Base-by-base conservation (phyloP, 2,329 filamentous ascomycete genomes). In the Onygena corvina region DNA sequence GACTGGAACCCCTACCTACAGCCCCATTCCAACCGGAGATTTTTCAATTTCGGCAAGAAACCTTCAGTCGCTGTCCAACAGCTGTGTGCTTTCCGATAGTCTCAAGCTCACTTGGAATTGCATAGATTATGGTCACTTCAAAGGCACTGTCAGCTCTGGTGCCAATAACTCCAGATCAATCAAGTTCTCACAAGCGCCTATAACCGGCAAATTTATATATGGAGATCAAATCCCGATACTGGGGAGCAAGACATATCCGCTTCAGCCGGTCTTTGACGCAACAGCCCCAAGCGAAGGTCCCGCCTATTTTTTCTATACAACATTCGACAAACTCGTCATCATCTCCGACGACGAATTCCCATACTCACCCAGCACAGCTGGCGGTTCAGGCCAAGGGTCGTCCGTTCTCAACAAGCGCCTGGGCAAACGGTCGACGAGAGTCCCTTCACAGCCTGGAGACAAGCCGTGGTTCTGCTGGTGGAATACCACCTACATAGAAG, bases 381-480 rank as follows among this genome's bases (percentile, higher is more conserved):
- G 53, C 51, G 40, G 57, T 50, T 54, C 54, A 46, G 54, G 51
- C 36, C 54, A 60, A 11, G 47, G 33, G 9, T 46, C 25, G 30
- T 58, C 59, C 40, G 50, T 59, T 33, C 31, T 50, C 8, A 38
- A 56, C 51, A 48, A 57, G 54, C 50, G 54, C 62, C 47, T 65
- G 67, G 50, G 8, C 68, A 38, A 29, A 47, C 23, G 14, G 12
- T 16, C 34, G 68, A 11, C 16, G 33, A 66, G 71, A 54, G 61
- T 69, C 46, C 67, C 71, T 49, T 60, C 67, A 8, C 60, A 67
- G 50, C 69, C 72, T n/a, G 76, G 77, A 6, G 77, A 83, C 30
- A 72, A 71, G 51, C 79, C 80, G 2, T 85, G 80, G 80, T 81
- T 79, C 58, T 85, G 81, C 62, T 77, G 76, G 60, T 85, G 80